Evolutionary conservation across 2,329 filamentous ascomycete species (phyloP).

Genomic region (Alternaria viburni): DNA sequence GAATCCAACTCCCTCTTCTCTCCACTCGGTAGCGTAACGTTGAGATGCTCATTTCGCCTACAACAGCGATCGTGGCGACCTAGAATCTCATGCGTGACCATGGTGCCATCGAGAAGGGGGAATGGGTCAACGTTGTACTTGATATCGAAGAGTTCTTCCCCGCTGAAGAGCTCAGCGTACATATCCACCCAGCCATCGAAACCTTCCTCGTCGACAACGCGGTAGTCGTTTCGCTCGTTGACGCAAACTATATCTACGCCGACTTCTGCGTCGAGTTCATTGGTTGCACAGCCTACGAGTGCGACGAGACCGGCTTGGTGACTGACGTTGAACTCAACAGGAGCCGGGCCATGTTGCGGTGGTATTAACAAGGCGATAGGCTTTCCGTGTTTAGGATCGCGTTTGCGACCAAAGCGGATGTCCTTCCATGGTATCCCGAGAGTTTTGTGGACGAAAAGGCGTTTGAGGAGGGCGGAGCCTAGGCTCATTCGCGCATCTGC

Average conservation of each 20-base stretch:
- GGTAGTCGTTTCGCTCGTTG: slow-evolving; percentile 70
- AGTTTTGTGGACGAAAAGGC: slow-evolving; percentile 67
- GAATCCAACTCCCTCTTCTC: slow-evolving; percentile 49
- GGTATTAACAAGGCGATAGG: slow-evolving; percentile 53
- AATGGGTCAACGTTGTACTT: slow-evolving; percentile 59
- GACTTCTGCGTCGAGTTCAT: slow-evolving; percentile 55
- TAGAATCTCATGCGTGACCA: slow-evolving; percentile 48
- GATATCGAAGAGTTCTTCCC: slow-evolving; percentile 67
- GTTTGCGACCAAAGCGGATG: slow-evolving; percentile 63
- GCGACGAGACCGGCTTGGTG: slow-evolving; percentile 79
- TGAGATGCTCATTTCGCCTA: slow-evolving; percentile 47
- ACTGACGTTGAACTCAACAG: slow-evolving; percentile 75
- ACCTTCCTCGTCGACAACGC: slow-evolving; percentile 64
- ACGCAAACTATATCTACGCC: slow-evolving; percentile 81
- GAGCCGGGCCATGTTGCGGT: slow-evolving; percentile 22
- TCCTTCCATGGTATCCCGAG: slow-evolving; percentile 66
- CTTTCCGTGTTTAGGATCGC: slow-evolving; percentile 58
- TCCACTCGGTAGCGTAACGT: slow-evolving; percentile 44
- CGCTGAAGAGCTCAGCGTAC: slow-evolving; percentile 72
- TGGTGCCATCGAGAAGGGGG: slow-evolving; percentile 53
- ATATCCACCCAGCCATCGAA: slow-evolving; percentile 74
- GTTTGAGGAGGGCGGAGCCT: slow-evolving; percentile 75
- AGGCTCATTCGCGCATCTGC: slow-evolving; percentile 78
- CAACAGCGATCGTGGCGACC: slow-evolving; percentile 54
- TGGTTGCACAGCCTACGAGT: slow-evolving; percentile 59